phyloP scores from a whole-genome alignment of 73 alveolate genomes.

The Paramecium bursaria region DNA sequence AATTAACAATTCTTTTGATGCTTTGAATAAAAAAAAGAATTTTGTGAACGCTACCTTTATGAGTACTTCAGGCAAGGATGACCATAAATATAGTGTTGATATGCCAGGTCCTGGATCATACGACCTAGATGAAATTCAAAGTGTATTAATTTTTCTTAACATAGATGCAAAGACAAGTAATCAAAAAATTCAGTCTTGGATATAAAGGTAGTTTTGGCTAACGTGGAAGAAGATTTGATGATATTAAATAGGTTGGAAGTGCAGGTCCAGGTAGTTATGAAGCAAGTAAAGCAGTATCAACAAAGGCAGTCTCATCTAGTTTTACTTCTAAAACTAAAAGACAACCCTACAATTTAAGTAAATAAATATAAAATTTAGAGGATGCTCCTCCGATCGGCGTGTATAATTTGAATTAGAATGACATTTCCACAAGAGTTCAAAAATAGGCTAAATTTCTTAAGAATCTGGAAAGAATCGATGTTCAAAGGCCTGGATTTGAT shows the following conservation, averaged over 20 bases:
- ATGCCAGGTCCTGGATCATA: conserved; percentile 36
- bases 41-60: conserved; percentile 50
- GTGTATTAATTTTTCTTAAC: background rate
- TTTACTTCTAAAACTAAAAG: conserved; percentile 18
- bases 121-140: background rate
- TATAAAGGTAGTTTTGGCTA: conserved; percentile 2
- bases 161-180: background rate
- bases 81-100: background rate
- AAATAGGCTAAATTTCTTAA: conserved; percentile 10
- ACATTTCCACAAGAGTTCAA: background rate
- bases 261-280: conserved; percentile 58
- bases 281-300: background rate
- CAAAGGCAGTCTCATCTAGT: conserved; percentile 30
- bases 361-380: background rate
- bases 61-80: conserved; percentile 18
- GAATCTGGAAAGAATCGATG: conserved; percentile 50
- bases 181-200: conserved; percentile 1
- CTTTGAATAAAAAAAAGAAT: background rate
- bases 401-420: conserved; percentile 34
- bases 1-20: conserved; percentile 10
- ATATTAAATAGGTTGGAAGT: background rate
- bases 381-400: conserved; percentile 10
- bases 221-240: conserved; percentile 26
- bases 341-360: background rate
- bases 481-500: conserved; percentile 40